Evolutionary conservation across 139 green algal genomes (phyloP), one percentile per base, ranked within the genome.

Genomic region (Diplosphaera chodatii): DNA sequence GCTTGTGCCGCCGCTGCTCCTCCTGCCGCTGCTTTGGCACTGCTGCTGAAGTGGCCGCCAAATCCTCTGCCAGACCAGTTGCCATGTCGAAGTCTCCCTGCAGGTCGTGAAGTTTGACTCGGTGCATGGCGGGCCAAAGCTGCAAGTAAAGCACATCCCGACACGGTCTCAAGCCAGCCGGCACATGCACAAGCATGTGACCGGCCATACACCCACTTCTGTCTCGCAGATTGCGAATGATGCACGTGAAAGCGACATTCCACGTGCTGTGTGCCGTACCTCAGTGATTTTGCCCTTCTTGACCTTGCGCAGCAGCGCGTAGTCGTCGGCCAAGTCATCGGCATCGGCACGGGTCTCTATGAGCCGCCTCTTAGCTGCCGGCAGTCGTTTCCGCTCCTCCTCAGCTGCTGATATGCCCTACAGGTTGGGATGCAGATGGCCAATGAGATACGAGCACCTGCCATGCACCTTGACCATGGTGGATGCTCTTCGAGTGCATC

Each of bases 271-370:
- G 16, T 63, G 59, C 59, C 40, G 33, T 29, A 73, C 75, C 75
- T 87, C 72, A 23, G 67, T 76, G 13, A 90, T 84, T 31, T 84
- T 85, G 1, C 86, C 86, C 69, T 86, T 88, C 72, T 94, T 95
- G 1, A 93, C 73, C 76, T 91, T 90, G 10, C 75, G 77, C 33
- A 93, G 75, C 69, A 92, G 74, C 1, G 69, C 55, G 77, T 94
- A 96, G 23, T 97, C 92, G 8, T 86, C 73, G 0, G 87, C 64
- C 22, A 97, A 66, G 31, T 92, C 86, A 15, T 76, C 79, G 20
- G 85, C 27, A 48, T 98, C 93, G 29, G 93, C 79, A 3, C 74
- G 78, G 3, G 64, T 48, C 74, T 94, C 85, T 68, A 91, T 56
- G 71, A 85, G 77, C 23, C 87, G 81, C 62, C 91, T 82, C 81